These are phyloP conservation scores for Hypericum androsaemum DNA, from an alignment of 345 rosid species.

Conservation along the genomic window DNA sequence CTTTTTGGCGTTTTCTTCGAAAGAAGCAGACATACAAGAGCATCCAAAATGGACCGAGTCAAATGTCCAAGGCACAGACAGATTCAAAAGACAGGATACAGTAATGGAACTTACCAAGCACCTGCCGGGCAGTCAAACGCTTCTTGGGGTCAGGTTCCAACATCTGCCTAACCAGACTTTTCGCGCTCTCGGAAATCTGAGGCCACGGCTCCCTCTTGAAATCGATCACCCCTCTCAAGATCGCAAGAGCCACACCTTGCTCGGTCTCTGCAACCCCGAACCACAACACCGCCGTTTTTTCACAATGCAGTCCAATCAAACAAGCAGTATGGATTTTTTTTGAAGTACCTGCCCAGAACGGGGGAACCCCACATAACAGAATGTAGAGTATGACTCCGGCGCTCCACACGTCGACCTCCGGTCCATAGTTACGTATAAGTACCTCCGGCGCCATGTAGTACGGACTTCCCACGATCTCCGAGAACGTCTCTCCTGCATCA, in stretches of 20 bases:
- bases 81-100: no score
- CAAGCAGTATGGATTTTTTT: neutral
- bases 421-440: neutral
- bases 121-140: slow-evolving; percentile 4
- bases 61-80: no score
- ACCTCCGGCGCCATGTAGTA: slow-evolving; percentile 7
- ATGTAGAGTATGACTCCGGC: slow-evolving; percentile 6
- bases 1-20: no score
- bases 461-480: slow-evolving; percentile 3
- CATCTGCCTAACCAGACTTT: slow-evolving; percentile 4
- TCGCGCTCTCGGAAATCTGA: slow-evolving; percentile 3
- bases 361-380: slow-evolving; percentile 8
- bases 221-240: slow-evolving; percentile 1
- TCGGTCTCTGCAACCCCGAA: slow-evolving; percentile 1
- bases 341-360: slow-evolving; percentile 5
- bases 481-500: neutral
- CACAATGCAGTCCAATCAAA: neutral
- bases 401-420: slow-evolving; percentile 5
- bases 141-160: slow-evolving; percentile 1
- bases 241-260: slow-evolving; percentile 3
- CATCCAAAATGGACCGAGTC: no score
- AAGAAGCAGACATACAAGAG: no score
- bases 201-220: slow-evolving; percentile 8
- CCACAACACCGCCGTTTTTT: neutral
- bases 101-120: neutral